A percentile compares a stretch with the other conserved stretches of the same genome.
phyloP scores from a whole-genome alignment of 306 rosid genomes.

The Pachyrhizus erosus region DNA sequence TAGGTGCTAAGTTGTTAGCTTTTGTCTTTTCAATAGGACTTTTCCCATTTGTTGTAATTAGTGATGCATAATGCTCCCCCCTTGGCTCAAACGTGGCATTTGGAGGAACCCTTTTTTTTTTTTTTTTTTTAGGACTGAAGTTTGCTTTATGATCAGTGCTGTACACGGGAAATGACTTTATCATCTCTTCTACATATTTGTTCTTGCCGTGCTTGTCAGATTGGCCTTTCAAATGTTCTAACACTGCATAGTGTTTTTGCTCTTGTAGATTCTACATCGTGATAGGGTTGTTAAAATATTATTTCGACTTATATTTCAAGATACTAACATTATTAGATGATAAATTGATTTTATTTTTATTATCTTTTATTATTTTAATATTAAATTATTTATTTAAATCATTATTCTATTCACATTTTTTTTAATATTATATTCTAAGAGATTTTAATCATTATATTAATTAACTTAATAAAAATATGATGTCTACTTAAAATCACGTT shows the following conservation, averaged over 20 bases:
- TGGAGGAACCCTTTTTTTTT: constrained; percentile 39
- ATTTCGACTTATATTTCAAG: no score
- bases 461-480: no score
- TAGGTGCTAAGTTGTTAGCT: constrained; percentile 44
- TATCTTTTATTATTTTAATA: no score
- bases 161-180: constrained; percentile 12
- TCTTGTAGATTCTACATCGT: neutral
- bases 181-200: constrained; percentile 21
- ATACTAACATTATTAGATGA: no score
- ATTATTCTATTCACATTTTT: no score
- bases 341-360: no score
- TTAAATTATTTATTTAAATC: no score
- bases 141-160: constrained; percentile 10
- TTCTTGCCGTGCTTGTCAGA: constrained; percentile 28
- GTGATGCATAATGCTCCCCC: constrained; percentile 40
- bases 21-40: constrained; percentile 34
- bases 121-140: constrained; percentile 4
- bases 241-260: neutral
- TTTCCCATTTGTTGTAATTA: constrained; percentile 37
- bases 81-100: constrained; percentile 35
- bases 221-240: constrained; percentile 35
- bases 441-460: no score
- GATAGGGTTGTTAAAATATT: no score
- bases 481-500: no score
- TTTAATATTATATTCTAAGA: no score